Conservation (phyloP, 345 rosid genomes). For the Sonneratia alba region DNA sequence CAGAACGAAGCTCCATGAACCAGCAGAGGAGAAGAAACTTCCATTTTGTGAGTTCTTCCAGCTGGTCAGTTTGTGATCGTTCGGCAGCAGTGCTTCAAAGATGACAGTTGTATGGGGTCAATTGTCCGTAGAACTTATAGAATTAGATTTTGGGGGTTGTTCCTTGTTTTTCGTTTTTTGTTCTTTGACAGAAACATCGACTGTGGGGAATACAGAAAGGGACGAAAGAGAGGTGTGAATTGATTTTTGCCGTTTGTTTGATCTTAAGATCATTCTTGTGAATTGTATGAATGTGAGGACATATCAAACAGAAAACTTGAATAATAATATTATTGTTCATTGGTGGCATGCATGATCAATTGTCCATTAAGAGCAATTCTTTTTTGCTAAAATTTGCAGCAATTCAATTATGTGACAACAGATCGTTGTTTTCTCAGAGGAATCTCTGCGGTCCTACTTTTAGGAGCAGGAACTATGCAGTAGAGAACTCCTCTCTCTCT, state of each 20-base stretch:
- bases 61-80: background rate
- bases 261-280: too few relatives aligned
- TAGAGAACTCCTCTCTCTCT: too few relatives aligned
- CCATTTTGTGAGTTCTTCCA: background rate
- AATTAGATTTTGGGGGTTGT: too few relatives aligned
- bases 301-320: too few relatives aligned
- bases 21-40: background rate
- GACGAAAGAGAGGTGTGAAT: too few relatives aligned
- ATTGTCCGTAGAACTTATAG: too few relatives aligned
- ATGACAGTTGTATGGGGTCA: background rate
- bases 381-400: too few relatives aligned
- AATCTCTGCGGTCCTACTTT: background rate
- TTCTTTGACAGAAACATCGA: background rate
- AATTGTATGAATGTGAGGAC: too few relatives aligned
- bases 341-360: too few relatives aligned
- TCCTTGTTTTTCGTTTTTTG: background rate
- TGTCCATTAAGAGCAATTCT: background rate
- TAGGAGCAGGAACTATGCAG: too few relatives aligned
- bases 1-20: constrained; percentile 1
- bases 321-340: too few relatives aligned
- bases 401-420: background rate
- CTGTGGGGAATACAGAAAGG: background rate
- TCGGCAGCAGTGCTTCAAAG: constrained; percentile 7
- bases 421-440: background rate
- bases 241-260: background rate